Base-by-base conservation (phyloP, 306 rosid species). In the Arachis stenosperma region DNA sequence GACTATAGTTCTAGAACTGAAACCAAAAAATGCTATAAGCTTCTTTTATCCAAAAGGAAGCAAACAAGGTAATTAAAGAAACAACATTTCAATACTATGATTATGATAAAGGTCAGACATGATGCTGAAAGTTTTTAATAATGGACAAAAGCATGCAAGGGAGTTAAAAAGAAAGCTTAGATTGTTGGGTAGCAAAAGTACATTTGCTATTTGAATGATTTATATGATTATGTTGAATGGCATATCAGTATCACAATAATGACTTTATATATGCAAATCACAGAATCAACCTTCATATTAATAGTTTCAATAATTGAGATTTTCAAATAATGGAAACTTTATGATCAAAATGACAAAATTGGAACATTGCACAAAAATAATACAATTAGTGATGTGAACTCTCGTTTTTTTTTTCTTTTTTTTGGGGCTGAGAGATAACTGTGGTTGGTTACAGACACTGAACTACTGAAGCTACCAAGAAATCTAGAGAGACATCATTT, bases 131-230 rank as follows among this genome's bases (percentile, higher is more conserved):
- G 61, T 62, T 70, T 62, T 70, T 62, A 65, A 70, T 17, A 14
- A 62, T 8, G 41, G 44, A 51, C 36, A 50, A 30, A 61, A n/a
- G 41, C 29, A 68, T 0, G 7, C 70, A 58, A 8, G 12, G 55
- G 43, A 62, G 65, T 70, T 41, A 69, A 53, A 69, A 53, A 3
- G 17, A 50, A 60, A 76, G 59, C 30, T 14, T 29, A 27, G 60
- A 63, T 43, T 63, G 61, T 63, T 2, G 48, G 64, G 68, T 10
- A 48, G 69, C 47, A 63, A 55, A 75, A 63, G 52, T 39, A 61
- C 54, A 22, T 61, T 15, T 48, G 53, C 73, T 46, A 69, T 30
- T 78, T 68, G 75, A 81, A 71, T 76, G 72, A 53, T 62, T 74
- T 74, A 55, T 36, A 64, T 64, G 60, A 46, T 39, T 61, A 40